phyloP scores from a whole-genome alignment of 352 stramenopile species.

The Aphanomyces astaci region DNA sequence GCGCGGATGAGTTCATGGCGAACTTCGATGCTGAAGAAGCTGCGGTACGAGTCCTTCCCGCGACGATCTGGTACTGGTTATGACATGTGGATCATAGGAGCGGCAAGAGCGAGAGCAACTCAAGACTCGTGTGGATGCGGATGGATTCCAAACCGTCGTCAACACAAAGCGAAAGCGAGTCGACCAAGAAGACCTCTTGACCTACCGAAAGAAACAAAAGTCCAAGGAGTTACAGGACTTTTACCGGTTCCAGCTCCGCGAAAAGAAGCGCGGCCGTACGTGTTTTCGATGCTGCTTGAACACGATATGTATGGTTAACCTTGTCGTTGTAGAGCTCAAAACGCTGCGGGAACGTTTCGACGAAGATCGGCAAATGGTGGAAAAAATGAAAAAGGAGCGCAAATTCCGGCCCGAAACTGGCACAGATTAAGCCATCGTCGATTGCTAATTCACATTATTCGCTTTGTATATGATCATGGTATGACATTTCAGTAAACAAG shows the following conservation, averaged over 20 bases:
- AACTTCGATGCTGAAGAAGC: conserved; percentile 64
- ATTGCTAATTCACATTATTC: too few relatives aligned
- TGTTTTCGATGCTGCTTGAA: conserved; percentile 17
- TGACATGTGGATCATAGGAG: conserved; percentile 28
- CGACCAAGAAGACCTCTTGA: conserved; percentile 37
- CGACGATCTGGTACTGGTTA: neutral
- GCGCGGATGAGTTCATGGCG: conserved; percentile 69
- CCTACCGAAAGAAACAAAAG: conserved; percentile 76
- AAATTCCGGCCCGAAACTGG: conserved; percentile 61
- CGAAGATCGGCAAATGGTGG: conserved; percentile 64
- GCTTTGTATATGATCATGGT: too few relatives aligned
- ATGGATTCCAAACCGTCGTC: conserved; percentile 75
- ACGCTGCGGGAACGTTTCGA: conserved; percentile 75
- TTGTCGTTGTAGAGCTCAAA: conserved; percentile 55
- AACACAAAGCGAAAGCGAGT: conserved; percentile 55
- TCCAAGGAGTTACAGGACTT: conserved; percentile 74
- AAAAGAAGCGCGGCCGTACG: conserved; percentile 79
- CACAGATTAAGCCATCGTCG: conserved; percentile 16
- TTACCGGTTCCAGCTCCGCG: conserved; percentile 79
- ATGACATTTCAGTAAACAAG: too few relatives aligned
- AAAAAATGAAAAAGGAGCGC: conserved; percentile 78
- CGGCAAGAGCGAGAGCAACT: conserved; percentile 51
- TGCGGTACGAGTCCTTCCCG: conserved; percentile 30
- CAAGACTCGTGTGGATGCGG: conserved; percentile 73
- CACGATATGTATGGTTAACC: neutral